A percentile compares a stretch with the other conserved stretches of the same genome.
Evolutionary conservation across 106 monocot genomes (phyloP).

Genomic region (Dioscorea dumetorum): DNA sequence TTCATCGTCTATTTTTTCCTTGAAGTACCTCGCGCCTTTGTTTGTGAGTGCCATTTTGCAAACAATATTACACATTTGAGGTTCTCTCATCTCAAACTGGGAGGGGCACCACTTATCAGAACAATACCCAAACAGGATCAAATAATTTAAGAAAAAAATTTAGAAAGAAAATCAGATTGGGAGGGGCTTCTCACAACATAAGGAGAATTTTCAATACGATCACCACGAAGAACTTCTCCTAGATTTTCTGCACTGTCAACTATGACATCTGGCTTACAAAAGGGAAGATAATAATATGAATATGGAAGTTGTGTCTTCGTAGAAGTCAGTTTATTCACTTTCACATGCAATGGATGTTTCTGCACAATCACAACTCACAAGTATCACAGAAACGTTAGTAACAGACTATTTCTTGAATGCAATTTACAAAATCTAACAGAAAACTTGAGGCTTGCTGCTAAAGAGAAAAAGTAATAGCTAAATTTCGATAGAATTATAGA

Average conservation of each 20-base stretch:
- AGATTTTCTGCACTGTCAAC: constrained; percentile 98
- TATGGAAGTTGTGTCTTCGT: constrained; percentile 98
- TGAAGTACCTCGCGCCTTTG: constrained; percentile 62
- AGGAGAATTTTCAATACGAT: constrained; percentile 97
- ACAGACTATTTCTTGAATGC: background rate
- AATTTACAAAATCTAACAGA: background rate
- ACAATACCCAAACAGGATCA: background rate
- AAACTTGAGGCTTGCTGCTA: background rate
- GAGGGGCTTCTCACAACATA: constrained; percentile 50
- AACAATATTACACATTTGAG: constrained; percentile 68
- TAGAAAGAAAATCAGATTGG: too few relatives aligned
- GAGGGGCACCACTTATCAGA: background rate
- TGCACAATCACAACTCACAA: constrained; percentile 23
- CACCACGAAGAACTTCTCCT: constrained; percentile 96
- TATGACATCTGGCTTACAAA: constrained; percentile 64
- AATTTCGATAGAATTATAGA: background rate
- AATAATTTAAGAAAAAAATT: background rate
- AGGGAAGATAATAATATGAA: constrained; percentile 93
- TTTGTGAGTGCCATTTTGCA: constrained; percentile 58
- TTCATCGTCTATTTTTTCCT: constrained; percentile 94
- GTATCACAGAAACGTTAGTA: background rate
- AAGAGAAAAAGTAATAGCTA: background rate
- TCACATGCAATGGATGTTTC: constrained; percentile 71
- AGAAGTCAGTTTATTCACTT: constrained; percentile 94
- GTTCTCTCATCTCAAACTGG: constrained; percentile 96